phyloP scores from a whole-genome alignment of 2,329 filamentous ascomycete species.

The Fusarium globosum region DNA sequence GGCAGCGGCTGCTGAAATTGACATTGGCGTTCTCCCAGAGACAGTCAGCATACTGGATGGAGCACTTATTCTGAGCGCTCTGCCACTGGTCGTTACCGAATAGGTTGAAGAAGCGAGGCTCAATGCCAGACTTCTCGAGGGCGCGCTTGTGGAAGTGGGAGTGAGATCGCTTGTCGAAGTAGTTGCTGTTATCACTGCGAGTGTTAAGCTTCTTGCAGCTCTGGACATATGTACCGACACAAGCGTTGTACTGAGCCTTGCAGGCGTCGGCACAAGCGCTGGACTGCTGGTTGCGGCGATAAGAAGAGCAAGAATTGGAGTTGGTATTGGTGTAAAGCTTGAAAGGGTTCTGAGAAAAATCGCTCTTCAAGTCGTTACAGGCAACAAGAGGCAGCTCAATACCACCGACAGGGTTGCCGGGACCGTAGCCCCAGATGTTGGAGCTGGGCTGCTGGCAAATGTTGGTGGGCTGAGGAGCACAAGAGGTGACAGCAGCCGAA shows the following conservation, averaged over 20 bases:
- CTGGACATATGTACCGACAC: conserved; percentile 60
- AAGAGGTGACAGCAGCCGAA: conserved; percentile 48
- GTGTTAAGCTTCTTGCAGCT: conserved; percentile 55
- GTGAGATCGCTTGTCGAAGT: conserved; percentile 35
- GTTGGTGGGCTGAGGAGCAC: conserved; percentile 60
- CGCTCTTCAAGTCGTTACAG: conserved; percentile 63
- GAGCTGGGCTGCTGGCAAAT: conserved; percentile 65
- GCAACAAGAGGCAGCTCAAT: conserved; percentile 64
- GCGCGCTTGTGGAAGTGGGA: conserved; percentile 42
- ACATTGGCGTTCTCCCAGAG: conserved; percentile 55
- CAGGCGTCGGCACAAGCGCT: conserved; percentile 64
- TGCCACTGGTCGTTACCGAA: conserved; percentile 48
- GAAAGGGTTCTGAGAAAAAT: conserved; percentile 58
- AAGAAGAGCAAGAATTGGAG: conserved; percentile 57
- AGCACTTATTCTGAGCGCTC: conserved; percentile 56
- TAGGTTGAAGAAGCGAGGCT: conserved; percentile 43
- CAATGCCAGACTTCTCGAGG: conserved; percentile 39
- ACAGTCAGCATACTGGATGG: conserved; percentile 62
- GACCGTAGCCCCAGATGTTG: conserved; percentile 73
- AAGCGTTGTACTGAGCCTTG: conserved; percentile 62
- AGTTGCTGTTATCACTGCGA: conserved; percentile 34
- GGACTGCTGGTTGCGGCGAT: conserved; percentile 50
- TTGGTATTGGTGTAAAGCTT: conserved; percentile 63
- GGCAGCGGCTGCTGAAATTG: conserved; percentile 54
- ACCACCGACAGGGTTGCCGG: conserved; percentile 66